Evolutionary conservation across 352 stramenopile genomes (phyloP), one percentile per base, ranked within the genome.

Genomic region (Globisporangium megalacanthum): DNA sequence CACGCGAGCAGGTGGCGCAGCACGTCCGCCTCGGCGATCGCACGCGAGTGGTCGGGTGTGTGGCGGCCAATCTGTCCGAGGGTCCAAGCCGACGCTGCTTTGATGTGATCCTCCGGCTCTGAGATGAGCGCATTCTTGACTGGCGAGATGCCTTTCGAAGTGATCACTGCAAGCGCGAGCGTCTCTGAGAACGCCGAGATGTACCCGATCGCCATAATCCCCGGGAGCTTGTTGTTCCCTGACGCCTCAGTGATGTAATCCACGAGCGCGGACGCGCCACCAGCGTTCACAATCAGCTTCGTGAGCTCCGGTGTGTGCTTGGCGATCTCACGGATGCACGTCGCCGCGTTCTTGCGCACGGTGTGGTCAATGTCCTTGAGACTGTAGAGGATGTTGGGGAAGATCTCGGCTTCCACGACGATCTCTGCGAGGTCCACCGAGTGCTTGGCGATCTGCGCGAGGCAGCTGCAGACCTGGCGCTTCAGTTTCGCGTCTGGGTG

Each of bases 291-390:
- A 48, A 98, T 96, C 41, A 98, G 68, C 68, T 98, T 98, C 14
- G 94, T 92, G 2, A 98, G 88, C 73, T 98, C 94, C 0, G 92
- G 89, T 0, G 92, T 98, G 69, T 98, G 94, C 62, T 98, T 98
- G 56, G 88, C 89, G 46, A 98, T 88, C 65, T 98, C 94, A 13
- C 94, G 89, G 35, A 98, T 93, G 69, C 88, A 97, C 2, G 92
- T 98, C 19, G 94, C 94, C 3, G 91, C 91, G 62, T 98, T 98
- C 70, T 98, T 98, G n/a, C 92, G 75, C 2, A 98, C 94, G n/a
- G 86, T 95, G 49, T 91, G 72, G 56, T 98, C 94, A 37, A 93
- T 93, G 65, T 98, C 94, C 68, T 97, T 97, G 54, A 98, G 84
- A 59, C 88, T 97, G 68, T 95, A 97, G 19, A 98, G 68, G 47